Evolutionary conservation across 441 rosid genomes (phyloP), one percentile per base, ranked within the genome.

Genomic region (Euphorbia celastroides): DNA sequence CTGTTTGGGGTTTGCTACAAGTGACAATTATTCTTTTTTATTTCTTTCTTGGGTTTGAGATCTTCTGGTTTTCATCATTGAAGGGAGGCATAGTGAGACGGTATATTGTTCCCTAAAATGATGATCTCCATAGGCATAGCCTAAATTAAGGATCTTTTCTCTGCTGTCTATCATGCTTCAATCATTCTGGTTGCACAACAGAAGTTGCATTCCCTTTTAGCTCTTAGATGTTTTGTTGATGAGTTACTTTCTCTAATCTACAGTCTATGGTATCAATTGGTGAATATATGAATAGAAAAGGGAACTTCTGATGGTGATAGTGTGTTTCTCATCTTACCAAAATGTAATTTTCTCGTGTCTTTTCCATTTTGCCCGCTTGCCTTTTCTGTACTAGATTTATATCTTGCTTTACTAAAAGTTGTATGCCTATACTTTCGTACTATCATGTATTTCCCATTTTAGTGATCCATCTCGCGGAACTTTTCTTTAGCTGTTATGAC

Each of bases 401-500:
- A 28, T 36, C 13, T 52, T 52, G 32, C 16, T 19, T 56, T 52
- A 38, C 46, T n/a, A n/a, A 12, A 34, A 22, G 41, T 5, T 26
- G 26, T 60, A 44, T 63, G n/a, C 51, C 28, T 48, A 52, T n/a
- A n/a, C n/a, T n/a, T n/a, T n/a, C n/a, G 16, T 62, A 54, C 57
- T 48, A 48, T 31, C 42, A 0, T 36, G 27, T 46, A 34, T 14
- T n/a, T n/a, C n/a, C n/a, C n/a, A n/a, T n/a, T 60, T 67, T 65
- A 62, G 30, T 66, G 30, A 62, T 64, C 65, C 58, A 66, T 68
- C 51, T 68, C 64, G 41, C 74, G 64, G 66, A 70, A 67, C 52
- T 34, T 74, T 66, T 7, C 57, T 76, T 66, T 76, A 93, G 99
- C 60, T 88, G 89, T 77, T 93, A 93, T 70, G 96, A 93, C 83